Evolutionary conservation across 2,329 filamentous ascomycete genomes (phyloP), one percentile per base, ranked within the genome.

Genomic region (Diaporthe vaccinii): DNA sequence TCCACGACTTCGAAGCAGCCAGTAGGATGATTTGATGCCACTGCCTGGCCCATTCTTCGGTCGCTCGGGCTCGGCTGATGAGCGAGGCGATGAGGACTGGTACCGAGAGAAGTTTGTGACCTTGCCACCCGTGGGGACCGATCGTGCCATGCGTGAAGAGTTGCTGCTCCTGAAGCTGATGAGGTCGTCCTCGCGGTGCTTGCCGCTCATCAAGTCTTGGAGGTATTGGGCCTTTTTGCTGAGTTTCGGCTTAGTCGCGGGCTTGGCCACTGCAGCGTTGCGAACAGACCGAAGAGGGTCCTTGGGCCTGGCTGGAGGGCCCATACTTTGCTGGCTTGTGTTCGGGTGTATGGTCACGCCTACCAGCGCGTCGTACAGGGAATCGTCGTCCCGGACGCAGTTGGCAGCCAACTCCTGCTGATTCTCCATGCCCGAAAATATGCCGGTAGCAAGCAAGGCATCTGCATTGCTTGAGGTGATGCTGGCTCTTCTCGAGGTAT

Each of bases 361-460:
- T 59, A 71, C 74, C 28, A 72, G 76, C 73, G 58, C 77, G 46
- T 72, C 77, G 65, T 76, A 62, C 20, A 74, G 58, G 20, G 78
- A 76, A 14, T 75, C 76, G 49, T 81, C 80, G 22, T 80, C 80
- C 25, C 85, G 82, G n/a, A 86, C 86, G 31, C 77, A 81, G 1
- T 82, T 46, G 28, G 59, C 80, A 3, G 82, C 81, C 0, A 81
- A 79, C 10, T 81, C 81, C 20, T 82, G 81, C 76, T 88, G 84
- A 72, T 86, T 81, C 12, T 78, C 76, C 15, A 87, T 76, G 0
- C 86, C 86, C 0, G 83, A 81, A 22, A 88, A 80, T 9, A 88
- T 82, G 1, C 86, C 84, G 10, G 84, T 85, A 3, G 85, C 84
- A 17, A 86, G 81, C 17, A 88, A 79, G 6, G 84, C 83, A 31